These are phyloP conservation scores for Trametes meyenii DNA, from an alignment of 768 basidiomycete species.

Conservation along the genomic window DNA sequence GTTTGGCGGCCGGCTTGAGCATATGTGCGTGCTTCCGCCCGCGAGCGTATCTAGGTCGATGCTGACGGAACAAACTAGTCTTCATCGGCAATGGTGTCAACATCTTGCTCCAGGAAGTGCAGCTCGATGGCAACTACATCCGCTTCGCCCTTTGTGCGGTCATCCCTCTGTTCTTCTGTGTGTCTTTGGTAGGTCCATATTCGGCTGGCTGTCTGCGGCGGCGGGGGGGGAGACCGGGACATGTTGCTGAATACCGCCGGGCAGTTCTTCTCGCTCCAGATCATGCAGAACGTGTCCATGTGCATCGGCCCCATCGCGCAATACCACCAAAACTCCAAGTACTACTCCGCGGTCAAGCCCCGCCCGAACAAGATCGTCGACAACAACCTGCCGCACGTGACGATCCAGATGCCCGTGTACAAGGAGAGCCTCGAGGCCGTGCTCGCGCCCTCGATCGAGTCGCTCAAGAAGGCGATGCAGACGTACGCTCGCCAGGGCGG, in stretches of 20 bases:
- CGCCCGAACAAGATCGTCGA: slow-evolving; percentile 47
- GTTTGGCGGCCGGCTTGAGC: slow-evolving; percentile 37
- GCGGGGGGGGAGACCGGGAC: not conserved
- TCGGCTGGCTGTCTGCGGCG: not conserved
- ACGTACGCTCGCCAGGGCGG: slow-evolving; percentile 71
- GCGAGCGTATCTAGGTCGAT: not conserved
- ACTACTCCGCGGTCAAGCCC: slow-evolving; percentile 52
- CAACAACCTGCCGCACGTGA: slow-evolving; percentile 49
- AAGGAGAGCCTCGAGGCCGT: slow-evolving; percentile 56
- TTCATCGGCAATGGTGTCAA: slow-evolving; percentile 69
- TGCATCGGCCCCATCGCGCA: slow-evolving; percentile 56
- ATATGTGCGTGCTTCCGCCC: slow-evolving; percentile 26
- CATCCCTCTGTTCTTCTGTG: slow-evolving; percentile 46
- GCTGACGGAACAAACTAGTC: slow-evolving; percentile 36
- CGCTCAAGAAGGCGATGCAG: slow-evolving; percentile 61
- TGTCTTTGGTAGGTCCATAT: slow-evolving; percentile 43
- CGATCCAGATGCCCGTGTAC: slow-evolving; percentile 58
- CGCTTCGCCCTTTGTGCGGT: slow-evolving; percentile 47
- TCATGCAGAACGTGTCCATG: slow-evolving; percentile 45
- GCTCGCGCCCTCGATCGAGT: slow-evolving; percentile 54
- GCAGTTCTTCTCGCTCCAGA: slow-evolving; percentile 45
- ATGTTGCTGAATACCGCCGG: not conserved
- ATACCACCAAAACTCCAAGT: slow-evolving; percentile 53
- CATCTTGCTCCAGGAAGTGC: slow-evolving; percentile 56
- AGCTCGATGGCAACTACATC: slow-evolving; percentile 48